Conservation (phyloP, 2,329 filamentous ascomycete species). For the Trichoderma sp. region DNA sequence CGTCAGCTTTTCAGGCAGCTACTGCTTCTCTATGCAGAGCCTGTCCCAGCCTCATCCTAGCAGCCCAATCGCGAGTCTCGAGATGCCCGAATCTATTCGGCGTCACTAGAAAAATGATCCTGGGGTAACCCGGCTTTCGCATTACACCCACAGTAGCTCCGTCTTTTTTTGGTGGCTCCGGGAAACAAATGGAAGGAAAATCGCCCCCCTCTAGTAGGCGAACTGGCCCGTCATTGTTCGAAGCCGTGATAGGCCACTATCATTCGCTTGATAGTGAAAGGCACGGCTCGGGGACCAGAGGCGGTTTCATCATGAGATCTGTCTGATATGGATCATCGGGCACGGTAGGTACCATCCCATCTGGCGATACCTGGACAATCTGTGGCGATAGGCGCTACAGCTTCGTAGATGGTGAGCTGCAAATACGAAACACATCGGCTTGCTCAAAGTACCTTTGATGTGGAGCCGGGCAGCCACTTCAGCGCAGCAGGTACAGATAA, state of each 20-base stretch:
- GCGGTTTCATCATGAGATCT: constrained; percentile 19
- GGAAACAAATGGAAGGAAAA: neutral
- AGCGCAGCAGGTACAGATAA: neutral
- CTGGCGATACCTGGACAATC: neutral
- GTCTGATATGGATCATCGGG: constrained; percentile 20
- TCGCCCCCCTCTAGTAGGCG: neutral
- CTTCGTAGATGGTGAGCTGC: neutral
- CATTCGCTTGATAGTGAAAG: neutral
- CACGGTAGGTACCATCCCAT: neutral
- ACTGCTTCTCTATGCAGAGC: neutral
- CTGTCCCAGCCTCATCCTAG: neutral
- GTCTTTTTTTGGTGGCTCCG: neutral
- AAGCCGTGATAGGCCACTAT: constrained; percentile 2
- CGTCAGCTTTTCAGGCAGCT: constrained; percentile 9
- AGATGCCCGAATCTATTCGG: neutral
- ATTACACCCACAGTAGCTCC: neutral
- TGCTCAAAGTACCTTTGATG: neutral
- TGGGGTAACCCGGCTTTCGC: neutral
- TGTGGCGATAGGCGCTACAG: neutral
- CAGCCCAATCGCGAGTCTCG: neutral
- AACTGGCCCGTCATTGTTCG: constrained; percentile 4
- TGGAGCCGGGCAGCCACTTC: constrained; percentile 4
- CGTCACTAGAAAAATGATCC: neutral
- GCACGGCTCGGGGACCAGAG: constrained; percentile 12
- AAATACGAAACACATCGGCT: neutral